Evolutionary conservation across 2,329 filamentous ascomycete genomes (phyloP).

Genomic region (Teratosphaeria epicoccoides): DNA sequence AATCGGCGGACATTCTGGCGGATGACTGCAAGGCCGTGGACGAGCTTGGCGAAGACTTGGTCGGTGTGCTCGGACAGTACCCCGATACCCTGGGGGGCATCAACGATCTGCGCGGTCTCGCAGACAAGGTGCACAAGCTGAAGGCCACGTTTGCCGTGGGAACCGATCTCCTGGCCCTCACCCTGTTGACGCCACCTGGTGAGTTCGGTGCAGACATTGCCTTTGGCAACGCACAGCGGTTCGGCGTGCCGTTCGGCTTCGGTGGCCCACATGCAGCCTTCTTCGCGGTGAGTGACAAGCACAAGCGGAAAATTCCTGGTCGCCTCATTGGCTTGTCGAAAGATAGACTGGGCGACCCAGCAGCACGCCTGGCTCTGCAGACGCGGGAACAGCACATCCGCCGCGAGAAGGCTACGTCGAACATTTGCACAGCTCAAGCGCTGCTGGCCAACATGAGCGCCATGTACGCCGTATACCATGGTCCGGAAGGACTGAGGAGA

Average conservation of each 20-base stretch:
- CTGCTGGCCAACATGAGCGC: constrained; percentile 91
- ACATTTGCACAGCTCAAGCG: constrained; percentile 92
- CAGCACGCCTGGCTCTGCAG: constrained; percentile 75
- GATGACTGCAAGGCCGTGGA: constrained; percentile 56
- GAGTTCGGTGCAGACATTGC: constrained; percentile 94
- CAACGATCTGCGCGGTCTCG: constrained; percentile 61
- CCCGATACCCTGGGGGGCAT: constrained; percentile 80
- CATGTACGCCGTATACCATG: constrained; percentile 90
- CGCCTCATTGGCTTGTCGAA: constrained; percentile 85
- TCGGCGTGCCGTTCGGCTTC: constrained; percentile 84
- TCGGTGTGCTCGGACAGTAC: constrained; percentile 91
- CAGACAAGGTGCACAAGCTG: constrained; percentile 64
- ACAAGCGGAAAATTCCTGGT: constrained; percentile 90
- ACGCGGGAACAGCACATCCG: constrained; percentile 94
- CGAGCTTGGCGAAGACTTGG: constrained; percentile 65
- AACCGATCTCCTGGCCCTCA: constrained; percentile 80
- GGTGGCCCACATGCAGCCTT: constrained; percentile 95
- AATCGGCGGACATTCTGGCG: constrained; percentile 60
- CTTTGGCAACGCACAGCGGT: constrained; percentile 82
- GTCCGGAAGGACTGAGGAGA: constrained; percentile 66
- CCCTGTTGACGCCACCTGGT: constrained; percentile 75
- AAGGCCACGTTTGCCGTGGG: constrained; percentile 76
- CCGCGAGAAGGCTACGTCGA: constrained; percentile 92
- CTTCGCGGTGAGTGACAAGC: constrained; percentile 81
- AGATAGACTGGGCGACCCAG: constrained; percentile 71